phyloP scores from a whole-genome alignment of 495 filamentous ascomycete species.

The Letharia columbiana region DNA sequence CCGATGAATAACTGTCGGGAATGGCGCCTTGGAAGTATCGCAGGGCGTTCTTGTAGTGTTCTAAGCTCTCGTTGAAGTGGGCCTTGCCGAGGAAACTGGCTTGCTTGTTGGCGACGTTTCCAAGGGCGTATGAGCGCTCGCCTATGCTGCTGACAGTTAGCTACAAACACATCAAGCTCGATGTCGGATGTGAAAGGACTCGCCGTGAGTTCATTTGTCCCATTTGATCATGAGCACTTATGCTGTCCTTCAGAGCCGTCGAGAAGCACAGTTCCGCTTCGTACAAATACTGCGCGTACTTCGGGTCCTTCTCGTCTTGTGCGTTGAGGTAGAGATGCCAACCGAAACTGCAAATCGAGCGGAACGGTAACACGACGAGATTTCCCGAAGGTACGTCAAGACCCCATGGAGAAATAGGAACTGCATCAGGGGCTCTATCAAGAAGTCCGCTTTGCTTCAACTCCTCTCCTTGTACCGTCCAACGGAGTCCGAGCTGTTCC shows the following conservation, averaged over 20 bases:
- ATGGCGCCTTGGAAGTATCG: neutral
- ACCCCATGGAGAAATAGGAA: slow-evolving; percentile 5
- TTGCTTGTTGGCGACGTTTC: neutral
- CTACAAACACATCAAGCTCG: neutral
- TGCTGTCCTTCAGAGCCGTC: neutral
- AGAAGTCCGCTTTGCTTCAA: slow-evolving; percentile 2
- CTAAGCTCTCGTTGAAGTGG: neutral
- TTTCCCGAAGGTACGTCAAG: neutral
- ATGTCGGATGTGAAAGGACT: neutral
- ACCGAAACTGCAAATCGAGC: slow-evolving; percentile 1
- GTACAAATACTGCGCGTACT: neutral
- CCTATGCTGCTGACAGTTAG: slow-evolving; percentile 1
- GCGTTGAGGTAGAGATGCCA: neutral
- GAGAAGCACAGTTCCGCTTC: neutral
- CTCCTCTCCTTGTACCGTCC: neutral
- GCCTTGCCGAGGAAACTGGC: neutral
- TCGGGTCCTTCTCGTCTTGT: neutral
- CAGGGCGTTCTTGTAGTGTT: neutral
- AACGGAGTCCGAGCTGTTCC: neutral
- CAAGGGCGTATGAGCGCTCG: slow-evolving; percentile 8
- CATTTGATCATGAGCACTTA: neutral
- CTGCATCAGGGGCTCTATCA: neutral
- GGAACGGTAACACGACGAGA: neutral
- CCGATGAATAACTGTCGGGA: neutral
- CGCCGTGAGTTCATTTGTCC: neutral